Evolutionary conservation across 2,329 filamentous ascomycete species (phyloP).

Genomic region (Cladorrhinum sp.): DNA sequence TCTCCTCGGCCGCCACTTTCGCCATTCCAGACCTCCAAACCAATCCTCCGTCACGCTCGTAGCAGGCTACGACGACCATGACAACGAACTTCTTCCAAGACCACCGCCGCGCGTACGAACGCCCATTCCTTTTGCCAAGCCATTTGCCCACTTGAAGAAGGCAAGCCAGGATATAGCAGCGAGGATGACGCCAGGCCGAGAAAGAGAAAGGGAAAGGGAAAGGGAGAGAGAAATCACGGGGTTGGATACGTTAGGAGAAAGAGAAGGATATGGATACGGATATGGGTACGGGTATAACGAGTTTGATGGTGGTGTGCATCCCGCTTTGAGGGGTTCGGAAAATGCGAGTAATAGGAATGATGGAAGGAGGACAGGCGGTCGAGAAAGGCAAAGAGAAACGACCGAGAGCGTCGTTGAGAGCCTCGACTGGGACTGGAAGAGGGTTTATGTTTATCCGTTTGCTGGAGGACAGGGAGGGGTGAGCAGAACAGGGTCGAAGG

Average conservation of each 20-base stretch:
- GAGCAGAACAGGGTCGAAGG: not conserved
- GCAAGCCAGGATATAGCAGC: too few relatives aligned
- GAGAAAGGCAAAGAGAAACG: not conserved
- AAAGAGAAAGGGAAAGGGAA: too few relatives aligned
- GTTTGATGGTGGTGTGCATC: too few relatives aligned
- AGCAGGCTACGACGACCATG: too few relatives aligned
- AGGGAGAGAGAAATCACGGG: too few relatives aligned
- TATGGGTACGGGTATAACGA: too few relatives aligned
- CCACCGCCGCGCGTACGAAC: not conserved
- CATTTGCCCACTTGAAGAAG: not conserved
- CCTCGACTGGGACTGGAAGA: constrained; percentile 7
- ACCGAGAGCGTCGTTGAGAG: constrained; percentile 1
- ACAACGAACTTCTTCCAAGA: not conserved
- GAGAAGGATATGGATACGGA: too few relatives aligned
- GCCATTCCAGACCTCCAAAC: not conserved
- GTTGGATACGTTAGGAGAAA: too few relatives aligned
- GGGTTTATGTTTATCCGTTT: constrained; percentile 9
- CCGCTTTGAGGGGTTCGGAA: too few relatives aligned
- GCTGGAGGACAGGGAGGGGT: not conserved
- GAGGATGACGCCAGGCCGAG: too few relatives aligned
- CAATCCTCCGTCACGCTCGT: not conserved
- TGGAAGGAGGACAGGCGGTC: too few relatives aligned
- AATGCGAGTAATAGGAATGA: too few relatives aligned
- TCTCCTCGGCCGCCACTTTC: not conserved
- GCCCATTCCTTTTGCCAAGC: not conserved